Conservation (phyloP, 352 stramenopile species). For the Ophiocytium majus region DNA sequence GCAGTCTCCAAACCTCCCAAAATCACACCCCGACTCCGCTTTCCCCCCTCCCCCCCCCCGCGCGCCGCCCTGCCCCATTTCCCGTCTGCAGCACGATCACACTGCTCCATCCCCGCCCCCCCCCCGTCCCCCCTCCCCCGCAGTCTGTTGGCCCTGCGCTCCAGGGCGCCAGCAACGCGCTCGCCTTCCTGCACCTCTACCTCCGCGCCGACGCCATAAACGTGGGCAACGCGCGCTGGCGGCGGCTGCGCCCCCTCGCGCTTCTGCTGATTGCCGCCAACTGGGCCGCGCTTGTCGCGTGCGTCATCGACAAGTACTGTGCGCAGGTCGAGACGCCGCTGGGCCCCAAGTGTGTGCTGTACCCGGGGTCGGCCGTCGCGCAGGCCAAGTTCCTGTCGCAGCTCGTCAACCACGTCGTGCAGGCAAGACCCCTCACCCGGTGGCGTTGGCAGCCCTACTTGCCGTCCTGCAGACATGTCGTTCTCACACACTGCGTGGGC, state of each 20-base stretch:
- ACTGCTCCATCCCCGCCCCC: too few species aligned
- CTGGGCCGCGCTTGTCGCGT: conserved; percentile 28
- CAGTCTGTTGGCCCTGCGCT: too few species aligned
- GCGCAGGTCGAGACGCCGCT: conserved; percentile 17
- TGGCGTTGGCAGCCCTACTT: neutral
- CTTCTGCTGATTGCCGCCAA: conserved; percentile 16
- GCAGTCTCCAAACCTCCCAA: too few species aligned
- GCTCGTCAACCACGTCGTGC: conserved; percentile 9
- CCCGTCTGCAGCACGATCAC: too few species aligned
- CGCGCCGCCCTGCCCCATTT: too few species aligned
- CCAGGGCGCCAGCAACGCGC: conserved; percentile 28
- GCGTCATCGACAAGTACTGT: conserved; percentile 17
- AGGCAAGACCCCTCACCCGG: neutral
- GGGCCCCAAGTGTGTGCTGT: conserved; percentile 30
- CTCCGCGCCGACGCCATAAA: conserved; percentile 41
- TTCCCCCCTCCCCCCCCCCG: too few species aligned
- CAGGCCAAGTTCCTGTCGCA: conserved; percentile 38
- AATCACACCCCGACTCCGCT: too few species aligned
- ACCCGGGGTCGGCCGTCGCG: conserved; percentile 24
- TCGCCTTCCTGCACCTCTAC: conserved; percentile 50
- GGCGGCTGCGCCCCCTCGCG: neutral
- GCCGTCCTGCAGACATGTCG: too few species aligned
- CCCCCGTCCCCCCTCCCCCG: too few species aligned
- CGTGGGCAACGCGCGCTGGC: conserved; percentile 10
- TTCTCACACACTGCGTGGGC: neutral